phyloP scores from a whole-genome alignment of 495 filamentous ascomycete species.

The Trichoderma reesei region DNA sequence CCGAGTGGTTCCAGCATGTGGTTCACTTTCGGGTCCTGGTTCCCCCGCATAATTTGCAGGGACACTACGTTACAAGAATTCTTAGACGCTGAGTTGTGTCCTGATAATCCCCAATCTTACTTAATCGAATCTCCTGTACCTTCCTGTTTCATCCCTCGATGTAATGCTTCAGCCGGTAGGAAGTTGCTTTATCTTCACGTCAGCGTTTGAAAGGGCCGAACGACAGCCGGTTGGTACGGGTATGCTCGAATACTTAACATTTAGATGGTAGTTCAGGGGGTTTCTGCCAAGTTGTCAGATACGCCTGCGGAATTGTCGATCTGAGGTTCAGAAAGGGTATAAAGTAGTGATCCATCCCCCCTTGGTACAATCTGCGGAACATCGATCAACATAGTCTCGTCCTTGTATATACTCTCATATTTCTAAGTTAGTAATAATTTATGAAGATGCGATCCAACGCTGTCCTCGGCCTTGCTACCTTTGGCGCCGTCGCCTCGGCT shows the following conservation, averaged over 20 bases:
- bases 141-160: not conserved
- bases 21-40: not conserved
- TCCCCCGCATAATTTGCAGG: not conserved
- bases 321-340: not conserved
- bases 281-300: not conserved
- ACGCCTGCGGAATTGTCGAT: not conserved
- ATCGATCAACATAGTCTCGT: not conserved
- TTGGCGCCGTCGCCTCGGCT: not conserved
- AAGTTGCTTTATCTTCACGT: not conserved
- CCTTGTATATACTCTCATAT: not conserved
- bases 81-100: not conserved
- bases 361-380: not conserved
- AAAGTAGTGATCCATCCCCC: not conserved
- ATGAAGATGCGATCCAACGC: not conserved
- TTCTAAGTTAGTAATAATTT: not conserved
- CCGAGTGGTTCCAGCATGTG: not conserved
- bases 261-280: not conserved
- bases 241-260: not conserved
- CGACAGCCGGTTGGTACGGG: not conserved
- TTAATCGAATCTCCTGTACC: not conserved
- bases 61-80: not conserved
- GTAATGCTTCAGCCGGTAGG: not conserved
- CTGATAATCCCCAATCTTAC: constrained; percentile 3
- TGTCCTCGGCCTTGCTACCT: not conserved
- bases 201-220: not conserved